Base-by-base conservation (phyloP, 192 early-diverging fungal species). In the Coemansia pectinata region DNA sequence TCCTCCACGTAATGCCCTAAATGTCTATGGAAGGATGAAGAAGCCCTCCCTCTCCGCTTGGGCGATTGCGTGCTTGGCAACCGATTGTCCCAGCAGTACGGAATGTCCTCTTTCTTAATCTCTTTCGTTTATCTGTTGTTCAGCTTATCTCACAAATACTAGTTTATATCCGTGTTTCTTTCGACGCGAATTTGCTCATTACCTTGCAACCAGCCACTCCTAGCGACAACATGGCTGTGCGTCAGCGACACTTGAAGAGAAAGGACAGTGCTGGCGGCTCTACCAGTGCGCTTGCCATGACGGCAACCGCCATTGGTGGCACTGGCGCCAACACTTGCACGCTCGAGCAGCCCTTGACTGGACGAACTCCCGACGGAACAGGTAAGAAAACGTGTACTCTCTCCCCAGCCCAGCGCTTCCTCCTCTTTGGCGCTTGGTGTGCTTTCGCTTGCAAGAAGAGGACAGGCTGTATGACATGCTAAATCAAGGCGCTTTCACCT, bases 341-440 rank as follows among this genome's bases (percentile, higher is more conserved):
- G 29, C 52, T 19, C 7, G 52, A 52, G 14, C 61, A 69, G 59
- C 71, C 44, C 11, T 59, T 70, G 58, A 77, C 71, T 2, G 80
- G 80, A 15, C 80, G 80, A 44, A 83, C 80, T 6, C 68, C 80
- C 36, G 75, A 74, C 33, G 80, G 80, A 55, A 83, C 63, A 65
- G 80, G 80, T 77, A 83, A 63, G 64, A 29, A 42, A 21, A 12
- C n/a, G 23, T 15, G 58, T 44, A 19, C 52, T 66, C 9, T 4
- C 33, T 48, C 33, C 15, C 14, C 8, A 27, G 41, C 11, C 27
- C 27, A 15, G 21, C 44, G 61, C 38, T 12, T 6, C 14, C 40
- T 62, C 40, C 11, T n/a, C 23, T 19, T 11, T 34, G 60, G 23
- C 60, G 23, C 60, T 40, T 36, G 34, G 7, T 34, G 7, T 34